Evolutionary conservation across 2,329 filamentous ascomycete species (phyloP).

Genomic region (Esteya vermicola): DNA sequence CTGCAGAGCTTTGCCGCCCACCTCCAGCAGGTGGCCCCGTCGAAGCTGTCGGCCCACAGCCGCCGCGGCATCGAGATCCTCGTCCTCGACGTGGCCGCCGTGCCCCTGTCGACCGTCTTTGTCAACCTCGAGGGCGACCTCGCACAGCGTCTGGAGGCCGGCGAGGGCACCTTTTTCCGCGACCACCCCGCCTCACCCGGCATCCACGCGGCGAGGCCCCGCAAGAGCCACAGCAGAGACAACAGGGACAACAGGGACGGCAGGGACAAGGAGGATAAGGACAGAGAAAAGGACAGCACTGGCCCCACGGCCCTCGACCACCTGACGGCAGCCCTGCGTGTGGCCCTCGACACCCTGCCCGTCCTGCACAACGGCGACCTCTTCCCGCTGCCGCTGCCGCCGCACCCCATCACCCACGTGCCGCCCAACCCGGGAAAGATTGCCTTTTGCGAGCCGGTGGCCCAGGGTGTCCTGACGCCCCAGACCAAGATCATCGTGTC

Average conservation of each 20-base stretch:
- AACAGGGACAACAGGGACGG: neutral
- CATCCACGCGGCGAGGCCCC: slow-evolving; percentile 5
- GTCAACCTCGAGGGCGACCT: slow-evolving; percentile 74
- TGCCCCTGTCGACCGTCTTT: slow-evolving; percentile 73
- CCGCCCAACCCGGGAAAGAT: slow-evolving; percentile 76
- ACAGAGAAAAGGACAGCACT: slow-evolving; percentile 16
- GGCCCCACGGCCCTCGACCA: slow-evolving; percentile 34
- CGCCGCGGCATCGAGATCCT: slow-evolving; percentile 73
- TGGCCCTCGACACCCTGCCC: slow-evolving; percentile 56
- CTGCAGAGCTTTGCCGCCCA: slow-evolving; percentile 67
- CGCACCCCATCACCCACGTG: slow-evolving; percentile 77
- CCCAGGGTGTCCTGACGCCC: slow-evolving; percentile 67
- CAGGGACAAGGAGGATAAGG: too few species aligned
- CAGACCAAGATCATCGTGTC: slow-evolving; percentile 75
- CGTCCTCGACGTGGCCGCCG: slow-evolving; percentile 64
- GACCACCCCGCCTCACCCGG: slow-evolving; percentile 31
- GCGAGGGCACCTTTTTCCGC: slow-evolving; percentile 69
- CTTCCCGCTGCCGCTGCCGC: slow-evolving; percentile 59
- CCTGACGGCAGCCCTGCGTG: slow-evolving; percentile 53
- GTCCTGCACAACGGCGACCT: slow-evolving; percentile 77
- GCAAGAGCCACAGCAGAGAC: too few species aligned
- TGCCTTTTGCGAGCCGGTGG: slow-evolving; percentile 84
- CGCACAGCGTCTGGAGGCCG: slow-evolving; percentile 64
- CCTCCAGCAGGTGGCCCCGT: slow-evolving; percentile 60
- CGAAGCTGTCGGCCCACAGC: slow-evolving; percentile 57